These are phyloP conservation scores for Suillus ampliporus DNA, from an alignment of 768 basidiomycete species.

Conservation along the genomic window DNA sequence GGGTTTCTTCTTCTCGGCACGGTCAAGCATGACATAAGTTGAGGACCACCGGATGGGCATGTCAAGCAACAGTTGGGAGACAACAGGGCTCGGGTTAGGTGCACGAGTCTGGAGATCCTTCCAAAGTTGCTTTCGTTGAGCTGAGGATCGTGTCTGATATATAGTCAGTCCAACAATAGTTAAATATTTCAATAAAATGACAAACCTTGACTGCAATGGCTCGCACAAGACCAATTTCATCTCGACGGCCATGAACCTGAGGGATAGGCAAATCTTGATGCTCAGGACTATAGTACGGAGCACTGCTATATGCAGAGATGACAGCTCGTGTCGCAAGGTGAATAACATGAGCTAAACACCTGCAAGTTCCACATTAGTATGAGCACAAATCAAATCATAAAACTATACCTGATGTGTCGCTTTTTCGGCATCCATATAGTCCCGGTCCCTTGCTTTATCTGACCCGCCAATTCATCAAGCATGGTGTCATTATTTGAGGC, in stretches of 20 bases:
- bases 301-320: slow-evolving; percentile 31
- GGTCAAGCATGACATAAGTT: slow-evolving; percentile 26
- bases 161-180: no score
- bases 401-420: no score
- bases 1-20: slow-evolving; percentile 20
- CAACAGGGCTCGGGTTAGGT: neutral
- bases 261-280: slow-evolving; percentile 24
- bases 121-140: slow-evolving; percentile 30
- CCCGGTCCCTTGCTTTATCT: no score
- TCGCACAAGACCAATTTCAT: slow-evolving; percentile 26
- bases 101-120: slow-evolving; percentile 19
- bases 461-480: no score
- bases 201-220: slow-evolving; percentile 17
- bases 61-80: slow-evolving; percentile 28
- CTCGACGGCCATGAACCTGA: slow-evolving; percentile 12
- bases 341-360: slow-evolving; percentile 40
- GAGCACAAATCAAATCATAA: no score
- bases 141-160: slow-evolving; percentile 19
- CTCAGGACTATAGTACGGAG: slow-evolving; percentile 31
- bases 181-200: no score
- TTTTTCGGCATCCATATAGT: no score
- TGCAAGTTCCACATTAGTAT: slow-evolving; percentile 14
- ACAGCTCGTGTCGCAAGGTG: slow-evolving; percentile 42
- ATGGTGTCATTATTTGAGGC: no score
- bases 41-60: slow-evolving; percentile 42